phyloP scores from a whole-genome alignment of 2,329 filamentous ascomycete species.

The Paecilomyces niveus region DNA sequence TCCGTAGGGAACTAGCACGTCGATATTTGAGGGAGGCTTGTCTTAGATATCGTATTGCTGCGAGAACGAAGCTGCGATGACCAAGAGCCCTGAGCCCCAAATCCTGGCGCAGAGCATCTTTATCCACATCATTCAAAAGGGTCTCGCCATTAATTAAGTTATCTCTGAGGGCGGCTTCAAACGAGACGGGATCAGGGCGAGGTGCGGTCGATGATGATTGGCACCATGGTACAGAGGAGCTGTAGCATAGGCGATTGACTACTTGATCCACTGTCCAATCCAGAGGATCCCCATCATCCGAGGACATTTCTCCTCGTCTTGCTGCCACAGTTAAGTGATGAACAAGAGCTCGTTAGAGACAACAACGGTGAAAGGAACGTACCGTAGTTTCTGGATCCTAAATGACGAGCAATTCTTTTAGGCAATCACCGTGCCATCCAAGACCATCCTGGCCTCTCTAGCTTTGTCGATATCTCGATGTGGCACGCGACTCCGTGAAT shows the following conservation, averaged over 20 bases:
- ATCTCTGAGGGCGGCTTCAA: conserved; percentile 52
- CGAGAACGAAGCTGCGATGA: conserved; percentile 51
- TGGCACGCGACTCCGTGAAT: background rate
- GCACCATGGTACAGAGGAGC: conserved; percentile 39
- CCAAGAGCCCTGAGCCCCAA: conserved; percentile 53
- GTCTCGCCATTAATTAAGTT: conserved; percentile 60
- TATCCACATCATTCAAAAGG: conserved; percentile 53
- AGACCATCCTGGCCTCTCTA: background rate
- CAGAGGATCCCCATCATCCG: conserved; percentile 56
- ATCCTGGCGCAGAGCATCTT: conserved; percentile 43
- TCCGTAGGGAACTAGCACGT: conserved; percentile 34
- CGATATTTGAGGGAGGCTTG: conserved; percentile 47
- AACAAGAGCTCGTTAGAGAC: background rate
- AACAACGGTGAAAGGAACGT: background rate
- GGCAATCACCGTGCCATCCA: too few relatives aligned
- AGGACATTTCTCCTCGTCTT: conserved; percentile 15
- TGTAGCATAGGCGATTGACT: conserved; percentile 56
- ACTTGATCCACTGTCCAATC: conserved; percentile 65
- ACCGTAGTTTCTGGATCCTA: background rate
- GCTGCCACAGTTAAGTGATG: background rate
- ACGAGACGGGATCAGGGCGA: conserved; percentile 45
- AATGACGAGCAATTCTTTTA: background rate
- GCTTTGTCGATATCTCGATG: background rate
- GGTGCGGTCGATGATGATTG: conserved; percentile 18
- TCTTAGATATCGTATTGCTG: conserved; percentile 45